A percentile compares a stretch with the other conserved stretches of the same genome.
Conservation (phyloP, 108 stramenopile species). For the Aurantiochytrium sp. region DNA sequence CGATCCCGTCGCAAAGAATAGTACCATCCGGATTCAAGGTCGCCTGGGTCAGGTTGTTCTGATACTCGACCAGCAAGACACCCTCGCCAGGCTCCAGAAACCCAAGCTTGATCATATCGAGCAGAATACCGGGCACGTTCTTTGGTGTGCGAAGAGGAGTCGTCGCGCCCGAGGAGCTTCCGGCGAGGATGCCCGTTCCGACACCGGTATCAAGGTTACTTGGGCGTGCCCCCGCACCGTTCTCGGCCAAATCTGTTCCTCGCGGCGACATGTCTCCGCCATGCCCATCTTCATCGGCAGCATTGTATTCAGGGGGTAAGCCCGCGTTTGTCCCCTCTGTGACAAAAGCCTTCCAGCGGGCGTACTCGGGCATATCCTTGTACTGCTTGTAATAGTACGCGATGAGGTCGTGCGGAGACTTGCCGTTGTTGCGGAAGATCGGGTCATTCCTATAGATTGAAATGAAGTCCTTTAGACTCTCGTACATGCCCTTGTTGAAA, state of each 20-base stretch:
- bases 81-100: background rate
- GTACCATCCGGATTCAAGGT: background rate
- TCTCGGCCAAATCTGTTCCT: background rate
- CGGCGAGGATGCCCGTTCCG: too few relatives aligned
- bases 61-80: background rate
- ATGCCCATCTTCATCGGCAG: background rate
- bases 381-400: background rate
- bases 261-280: background rate
- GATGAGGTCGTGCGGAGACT: background rate
- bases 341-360: background rate
- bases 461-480: background rate
- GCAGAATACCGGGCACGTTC: background rate
- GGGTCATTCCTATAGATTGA: background rate
- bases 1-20: background rate
- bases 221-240: background rate
- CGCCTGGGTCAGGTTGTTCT: background rate
- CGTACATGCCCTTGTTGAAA: constrained; percentile 12
- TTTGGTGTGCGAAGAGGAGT: background rate
- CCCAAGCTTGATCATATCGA: background rate
- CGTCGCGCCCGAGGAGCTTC: background rate
- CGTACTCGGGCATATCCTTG: background rate
- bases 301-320: background rate
- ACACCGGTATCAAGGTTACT: too few relatives aligned
- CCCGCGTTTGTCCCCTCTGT: background rate
- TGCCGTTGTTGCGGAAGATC: background rate